These are phyloP conservation scores for Yamadazyma sp. DNA, from an alignment of 1,139 yeast species.

Conservation along the genomic window DNA sequence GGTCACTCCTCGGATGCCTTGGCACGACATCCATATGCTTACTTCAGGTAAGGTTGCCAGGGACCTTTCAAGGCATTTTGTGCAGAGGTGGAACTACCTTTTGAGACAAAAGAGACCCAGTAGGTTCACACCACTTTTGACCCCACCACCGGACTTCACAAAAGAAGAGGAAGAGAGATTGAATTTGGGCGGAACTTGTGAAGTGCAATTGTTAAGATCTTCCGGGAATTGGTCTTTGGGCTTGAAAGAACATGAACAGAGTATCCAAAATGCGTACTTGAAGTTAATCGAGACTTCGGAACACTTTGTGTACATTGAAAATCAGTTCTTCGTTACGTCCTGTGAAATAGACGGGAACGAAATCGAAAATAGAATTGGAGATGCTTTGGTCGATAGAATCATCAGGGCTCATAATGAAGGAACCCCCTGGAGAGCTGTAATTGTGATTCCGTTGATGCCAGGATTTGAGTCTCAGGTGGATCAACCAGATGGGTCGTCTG, in stretches of 20 bases:
- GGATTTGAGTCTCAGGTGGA: slow-evolving; percentile 96
- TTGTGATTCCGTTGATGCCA: slow-evolving; percentile 94
- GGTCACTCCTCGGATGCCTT: slow-evolving; percentile 90
- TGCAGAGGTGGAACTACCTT: slow-evolving; percentile 95
- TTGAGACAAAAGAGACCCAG: slow-evolving; percentile 93
- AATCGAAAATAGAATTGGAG: slow-evolving; percentile 88
- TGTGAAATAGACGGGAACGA: slow-evolving; percentile 83
- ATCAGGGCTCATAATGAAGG: slow-evolving; percentile 80
- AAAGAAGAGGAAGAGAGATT: slow-evolving; percentile 64
- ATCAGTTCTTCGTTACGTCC: slow-evolving; percentile 89
- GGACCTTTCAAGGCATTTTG: slow-evolving; percentile 90
- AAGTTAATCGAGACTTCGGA: slow-evolving; percentile 88
- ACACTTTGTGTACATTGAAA: slow-evolving; percentile 91
- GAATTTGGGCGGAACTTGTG: slow-evolving; percentile 84
- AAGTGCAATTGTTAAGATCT: slow-evolving; percentile 84
- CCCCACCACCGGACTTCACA: slow-evolving; percentile 90
- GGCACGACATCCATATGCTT: slow-evolving; percentile 99
- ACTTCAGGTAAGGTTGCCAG: slow-evolving; percentile 95
- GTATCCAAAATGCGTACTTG: slow-evolving; percentile 90
- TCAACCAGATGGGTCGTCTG: slow-evolving; percentile 89
- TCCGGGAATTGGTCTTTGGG: slow-evolving; percentile 95
- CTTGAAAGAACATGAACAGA: slow-evolving; percentile 75
- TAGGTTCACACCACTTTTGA: slow-evolving; percentile 82
- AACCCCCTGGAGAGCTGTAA: slow-evolving; percentile 84
- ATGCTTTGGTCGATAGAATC: slow-evolving; percentile 93